phyloP scores from a whole-genome alignment of 495 filamentous ascomycete genomes.

The Xylaria cubensis region DNA sequence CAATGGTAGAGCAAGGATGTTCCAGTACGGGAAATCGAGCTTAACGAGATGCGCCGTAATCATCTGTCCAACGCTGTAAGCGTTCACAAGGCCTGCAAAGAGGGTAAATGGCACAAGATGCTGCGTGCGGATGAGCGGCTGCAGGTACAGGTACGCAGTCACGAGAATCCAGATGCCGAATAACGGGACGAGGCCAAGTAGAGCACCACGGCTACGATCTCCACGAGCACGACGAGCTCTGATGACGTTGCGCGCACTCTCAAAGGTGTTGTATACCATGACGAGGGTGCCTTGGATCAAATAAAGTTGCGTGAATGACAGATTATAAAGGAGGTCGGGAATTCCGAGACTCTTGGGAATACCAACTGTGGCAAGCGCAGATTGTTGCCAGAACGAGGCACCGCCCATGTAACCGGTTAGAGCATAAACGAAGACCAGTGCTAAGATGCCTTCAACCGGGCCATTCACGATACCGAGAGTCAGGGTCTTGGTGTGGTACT shows the following conservation, averaged over 20 bases:
- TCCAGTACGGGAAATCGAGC: conserved; percentile 84
- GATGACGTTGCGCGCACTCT: conserved; percentile 82
- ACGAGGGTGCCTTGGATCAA: conserved; percentile 88
- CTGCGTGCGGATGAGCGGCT: conserved; percentile 79
- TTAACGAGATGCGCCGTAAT: conserved; percentile 92
- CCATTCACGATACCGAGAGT: conserved; percentile 92
- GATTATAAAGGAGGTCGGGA: conserved; percentile 70
- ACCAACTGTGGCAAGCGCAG: conserved; percentile 75
- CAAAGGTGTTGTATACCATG: conserved; percentile 80
- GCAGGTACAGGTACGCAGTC: conserved; percentile 77
- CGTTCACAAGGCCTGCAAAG: conserved; percentile 86
- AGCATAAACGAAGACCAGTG: conserved; percentile 81
- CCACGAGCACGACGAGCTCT: conserved; percentile 74
- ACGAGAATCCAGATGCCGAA: conserved; percentile 76
- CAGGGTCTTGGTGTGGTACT: conserved; percentile 96
- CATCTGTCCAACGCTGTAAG: conserved; percentile 92
- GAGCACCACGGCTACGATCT: conserved; percentile 71
- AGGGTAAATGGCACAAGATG: conserved; percentile 88
- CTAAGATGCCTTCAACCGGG: conserved; percentile 92
- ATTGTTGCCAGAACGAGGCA: conserved; percentile 89
- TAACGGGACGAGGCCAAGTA: conserved; percentile 83
- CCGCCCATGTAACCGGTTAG: conserved; percentile 84
- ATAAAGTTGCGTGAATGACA: conserved; percentile 90
- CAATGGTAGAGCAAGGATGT: conserved; percentile 75
- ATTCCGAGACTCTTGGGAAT: conserved; percentile 68